Evolutionary conservation across 177 flowering plant species (phyloP), one percentile per base, ranked within the genome.

Genomic region (Telopea speciosissima): DNA sequence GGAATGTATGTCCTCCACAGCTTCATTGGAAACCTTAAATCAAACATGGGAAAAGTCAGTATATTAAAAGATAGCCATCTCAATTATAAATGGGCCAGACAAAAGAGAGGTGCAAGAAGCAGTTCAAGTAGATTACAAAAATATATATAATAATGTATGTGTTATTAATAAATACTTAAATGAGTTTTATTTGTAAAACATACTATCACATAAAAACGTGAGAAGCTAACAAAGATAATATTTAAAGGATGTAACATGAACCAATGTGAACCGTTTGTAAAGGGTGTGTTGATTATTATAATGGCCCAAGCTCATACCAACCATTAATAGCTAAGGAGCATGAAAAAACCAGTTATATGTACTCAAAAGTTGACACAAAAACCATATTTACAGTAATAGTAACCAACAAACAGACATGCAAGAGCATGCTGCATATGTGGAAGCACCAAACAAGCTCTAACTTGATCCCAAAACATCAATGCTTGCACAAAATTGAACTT

Each of bases 11-110:
- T 82, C 90, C 63, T 74, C 70, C 12, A 77, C 87, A 83, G 97
- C 98, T 76, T 82, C 94, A 83, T 87, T 87, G 69, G 98, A 90
- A 68, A 95, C 81, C 95, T 90, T 36, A 24, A 28, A 75, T 40
- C 54, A 54, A 31, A 72, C n/a, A 36, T 36, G 40, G 40, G 9
- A 40, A 31, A 65, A 45, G 7, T 17, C 10, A 21, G 62, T 6
- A 12, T 22, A 65, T 26, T 23, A 49, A 25, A 66, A 66, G 24
- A 69, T 13, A 70, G 68, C 10, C 49, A 44, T 9, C 49, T 44
- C 49, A 44, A 44, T 44, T 44, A 1, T 3, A 3, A 13, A 44
- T 31, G 33, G 33, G 11, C 56, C 23, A 8, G 40, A 72, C 63
- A 13, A 45, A n/a, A 59, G n/a, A 5, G 33, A 5, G 33, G 33